Conservation (phyloP, 345 rosid genomes). For the Brassica rapa region DNA sequence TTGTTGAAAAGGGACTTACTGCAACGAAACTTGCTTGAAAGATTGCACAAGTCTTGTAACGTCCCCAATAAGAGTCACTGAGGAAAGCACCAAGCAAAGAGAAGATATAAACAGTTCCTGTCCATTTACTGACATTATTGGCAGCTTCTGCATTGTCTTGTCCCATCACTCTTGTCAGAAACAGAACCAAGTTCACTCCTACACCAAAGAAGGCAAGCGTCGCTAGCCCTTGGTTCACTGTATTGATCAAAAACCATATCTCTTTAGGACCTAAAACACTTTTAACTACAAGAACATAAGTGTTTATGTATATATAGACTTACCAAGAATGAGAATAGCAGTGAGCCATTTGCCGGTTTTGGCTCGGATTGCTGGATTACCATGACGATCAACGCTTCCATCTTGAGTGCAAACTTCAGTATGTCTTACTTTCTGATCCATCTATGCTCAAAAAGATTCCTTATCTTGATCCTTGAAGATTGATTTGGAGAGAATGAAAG, state of each 20-base stretch:
- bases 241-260: background rate
- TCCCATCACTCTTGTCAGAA: constrained; percentile 82
- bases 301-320: background rate
- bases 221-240: constrained; percentile 96
- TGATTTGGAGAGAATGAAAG: background rate
- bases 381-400: constrained; percentile 80
- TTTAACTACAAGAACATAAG: background rate
- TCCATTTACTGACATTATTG: constrained; percentile 96
- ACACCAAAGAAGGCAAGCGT: constrained; percentile 95
- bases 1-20: constrained; percentile 46
- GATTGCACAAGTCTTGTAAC: constrained; percentile 92
- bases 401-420: constrained; percentile 58
- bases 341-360: constrained; percentile 86
- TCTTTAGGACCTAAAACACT: constrained; percentile 2
- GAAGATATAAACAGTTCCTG: constrained; percentile 94
- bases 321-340: constrained; percentile 79
- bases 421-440: constrained; percentile 46
- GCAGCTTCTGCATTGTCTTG: constrained; percentile 95
- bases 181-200: constrained; percentile 86
- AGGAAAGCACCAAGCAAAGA: constrained; percentile 96
- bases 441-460: constrained; percentile 20
- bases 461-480: constrained; percentile 13
- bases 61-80: constrained; percentile 97
- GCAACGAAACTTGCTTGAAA: constrained; percentile 85
- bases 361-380: constrained; percentile 63